phyloP scores from a whole-genome alignment of 1,139 yeast genomes.

The Citeromyces siamensis region DNA sequence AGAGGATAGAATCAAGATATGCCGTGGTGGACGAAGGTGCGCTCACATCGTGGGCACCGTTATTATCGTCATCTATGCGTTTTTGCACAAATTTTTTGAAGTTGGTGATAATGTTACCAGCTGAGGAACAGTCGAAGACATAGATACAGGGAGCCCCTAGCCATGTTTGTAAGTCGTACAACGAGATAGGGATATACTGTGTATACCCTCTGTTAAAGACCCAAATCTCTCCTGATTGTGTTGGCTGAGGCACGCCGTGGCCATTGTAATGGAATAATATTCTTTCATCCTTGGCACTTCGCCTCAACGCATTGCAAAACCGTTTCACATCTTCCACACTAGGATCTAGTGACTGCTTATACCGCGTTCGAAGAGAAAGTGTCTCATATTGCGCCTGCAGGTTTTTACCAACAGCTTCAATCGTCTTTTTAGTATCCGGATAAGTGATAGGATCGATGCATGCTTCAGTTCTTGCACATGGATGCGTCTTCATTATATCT shows the following conservation, averaged over 20 bases:
- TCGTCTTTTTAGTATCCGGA: slow-evolving; percentile 82
- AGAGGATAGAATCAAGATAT: slow-evolving; percentile 79
- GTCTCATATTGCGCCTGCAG: slow-evolving; percentile 86
- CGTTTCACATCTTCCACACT: slow-evolving; percentile 93
- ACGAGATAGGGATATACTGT: slow-evolving; percentile 90
- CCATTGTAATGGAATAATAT: slow-evolving; percentile 93
- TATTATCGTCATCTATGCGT: slow-evolving; percentile 79
- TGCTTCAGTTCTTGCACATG: slow-evolving; percentile 86
- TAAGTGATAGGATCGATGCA: slow-evolving; percentile 88
- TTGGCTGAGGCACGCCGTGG: slow-evolving; percentile 98
- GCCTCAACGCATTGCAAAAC: slow-evolving; percentile 76
- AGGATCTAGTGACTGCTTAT: slow-evolving; percentile 87
- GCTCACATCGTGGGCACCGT: slow-evolving; percentile 48
- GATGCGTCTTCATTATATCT: slow-evolving; percentile 86
- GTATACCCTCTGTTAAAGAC: slow-evolving; percentile 95
- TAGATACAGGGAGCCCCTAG: slow-evolving; percentile 95
- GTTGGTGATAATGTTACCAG: slow-evolving; percentile 87
- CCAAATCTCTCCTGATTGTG: slow-evolving; percentile 98
- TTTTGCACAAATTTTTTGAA: slow-evolving; percentile 86
- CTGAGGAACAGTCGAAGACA: slow-evolving; percentile 90
- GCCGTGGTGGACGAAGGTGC: slow-evolving; percentile 40
- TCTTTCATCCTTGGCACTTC: slow-evolving; percentile 87
- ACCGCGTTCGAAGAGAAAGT: slow-evolving; percentile 74
- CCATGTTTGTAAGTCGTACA: slow-evolving; percentile 93
- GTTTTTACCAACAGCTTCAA: slow-evolving; percentile 83